phyloP scores from a whole-genome alignment of 306 rosid species.

The Vicia villosa region DNA sequence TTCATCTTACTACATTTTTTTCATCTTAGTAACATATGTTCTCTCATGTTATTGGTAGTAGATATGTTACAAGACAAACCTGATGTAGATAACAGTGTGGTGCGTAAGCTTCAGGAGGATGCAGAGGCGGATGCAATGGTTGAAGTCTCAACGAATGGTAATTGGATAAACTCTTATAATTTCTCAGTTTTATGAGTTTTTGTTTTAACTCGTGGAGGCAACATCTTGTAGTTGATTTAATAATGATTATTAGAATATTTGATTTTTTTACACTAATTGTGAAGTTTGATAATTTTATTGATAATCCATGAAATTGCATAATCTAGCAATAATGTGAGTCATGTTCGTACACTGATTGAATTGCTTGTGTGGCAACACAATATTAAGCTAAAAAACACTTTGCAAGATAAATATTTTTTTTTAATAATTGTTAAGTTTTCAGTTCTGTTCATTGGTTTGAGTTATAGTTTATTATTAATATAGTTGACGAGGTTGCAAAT shows the following conservation, averaged over 20 bases:
- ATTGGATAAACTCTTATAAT: background rate
- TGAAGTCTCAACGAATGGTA: conserved; percentile 82
- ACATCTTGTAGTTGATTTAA: background rate
- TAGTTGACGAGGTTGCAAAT: conserved; percentile 77
- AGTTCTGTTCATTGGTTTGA: background rate
- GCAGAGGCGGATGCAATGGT: conserved; percentile 77
- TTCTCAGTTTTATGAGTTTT: too few relatives aligned
- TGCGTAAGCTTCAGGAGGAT: conserved; percentile 64
- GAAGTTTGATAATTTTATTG: background rate
- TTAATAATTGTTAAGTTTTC: background rate
- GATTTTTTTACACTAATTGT: background rate
- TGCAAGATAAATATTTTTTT: background rate
- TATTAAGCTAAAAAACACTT: background rate
- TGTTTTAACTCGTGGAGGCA: too few relatives aligned
- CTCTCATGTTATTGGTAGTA: conserved; percentile 44
- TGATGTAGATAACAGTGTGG: conserved; percentile 65
- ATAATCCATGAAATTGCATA: too few relatives aligned
- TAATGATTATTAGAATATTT: background rate
- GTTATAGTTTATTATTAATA: conserved; percentile 19
- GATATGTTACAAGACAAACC: conserved; percentile 77
- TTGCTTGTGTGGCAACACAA: background rate
- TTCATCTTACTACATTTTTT: conserved; percentile 22
- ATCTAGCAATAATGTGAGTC: background rate
- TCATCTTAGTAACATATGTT: too few relatives aligned
- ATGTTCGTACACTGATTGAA: background rate